A percentile compares a stretch with the other conserved stretches of the same genome.
Evolutionary conservation across 257 asterid species (phyloP).

Genomic region (Ilex aquifolium): DNA sequence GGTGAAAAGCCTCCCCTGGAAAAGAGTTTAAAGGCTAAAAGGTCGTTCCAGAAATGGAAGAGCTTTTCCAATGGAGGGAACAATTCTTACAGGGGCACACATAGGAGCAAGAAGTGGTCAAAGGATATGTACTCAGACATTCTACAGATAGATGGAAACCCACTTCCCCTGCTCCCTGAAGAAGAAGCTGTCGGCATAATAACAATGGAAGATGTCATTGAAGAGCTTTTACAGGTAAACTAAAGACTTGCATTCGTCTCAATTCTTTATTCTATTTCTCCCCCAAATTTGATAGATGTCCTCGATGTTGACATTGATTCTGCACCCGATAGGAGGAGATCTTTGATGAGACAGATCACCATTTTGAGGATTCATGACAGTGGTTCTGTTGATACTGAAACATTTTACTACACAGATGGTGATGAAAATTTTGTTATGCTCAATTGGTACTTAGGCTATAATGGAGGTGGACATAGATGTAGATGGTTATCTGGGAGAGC

Average conservation of each 20-base stretch:
- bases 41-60: constrained; percentile 68
- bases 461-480: too few species aligned
- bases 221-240: constrained; percentile 89
- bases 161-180: constrained; percentile 73
- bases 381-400: not conserved
- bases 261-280: too few species aligned
- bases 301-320: not conserved
- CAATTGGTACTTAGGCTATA: too few species aligned
- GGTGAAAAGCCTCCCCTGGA: constrained; percentile 42
- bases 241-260: not conserved
- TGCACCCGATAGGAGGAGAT: constrained; percentile 68
- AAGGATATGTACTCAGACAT: constrained; percentile 86
- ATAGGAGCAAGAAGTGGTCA: constrained; percentile 73
- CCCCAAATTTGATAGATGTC: too few species aligned
- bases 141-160: constrained; percentile 66
- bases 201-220: constrained; percentile 98
- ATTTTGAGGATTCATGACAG: constrained; percentile 52
- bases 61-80: constrained; percentile 62
- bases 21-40: constrained; percentile 37
- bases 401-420: too few species aligned
- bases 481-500: too few species aligned
- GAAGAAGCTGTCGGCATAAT: constrained; percentile 89
- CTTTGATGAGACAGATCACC: constrained; percentile 88
- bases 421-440: too few species aligned
- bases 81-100: constrained; percentile 42